phyloP scores from a whole-genome alignment of 2,329 filamentous ascomycete species.

The Botrytis paeoniae region DNA sequence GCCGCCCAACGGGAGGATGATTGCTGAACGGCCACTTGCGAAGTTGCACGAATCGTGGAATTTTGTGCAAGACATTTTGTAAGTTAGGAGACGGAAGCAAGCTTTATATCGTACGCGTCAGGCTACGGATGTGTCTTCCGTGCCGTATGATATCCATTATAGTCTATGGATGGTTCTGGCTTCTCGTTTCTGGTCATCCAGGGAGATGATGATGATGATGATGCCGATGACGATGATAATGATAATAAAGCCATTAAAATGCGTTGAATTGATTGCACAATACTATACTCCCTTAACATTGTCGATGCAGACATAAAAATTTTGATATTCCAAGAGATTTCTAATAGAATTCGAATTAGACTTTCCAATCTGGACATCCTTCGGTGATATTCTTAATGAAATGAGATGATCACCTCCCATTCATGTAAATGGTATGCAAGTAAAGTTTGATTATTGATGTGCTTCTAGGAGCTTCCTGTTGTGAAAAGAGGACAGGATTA shows the following conservation, averaged over 20 bases:
- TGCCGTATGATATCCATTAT: constrained; percentile 2
- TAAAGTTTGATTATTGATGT: background rate
- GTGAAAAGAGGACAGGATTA: background rate
- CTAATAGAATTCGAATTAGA: background rate
- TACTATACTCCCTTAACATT: background rate
- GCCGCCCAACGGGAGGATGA: background rate
- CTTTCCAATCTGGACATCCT: background rate
- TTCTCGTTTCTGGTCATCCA: background rate
- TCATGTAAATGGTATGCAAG: background rate
- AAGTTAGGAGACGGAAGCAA: background rate
- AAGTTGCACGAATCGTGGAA: constrained; percentile 11
- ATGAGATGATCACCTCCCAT: background rate
- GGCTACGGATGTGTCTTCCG: background rate
- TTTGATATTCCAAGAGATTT: background rate
- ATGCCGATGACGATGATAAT: background rate
- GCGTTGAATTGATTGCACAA: background rate
- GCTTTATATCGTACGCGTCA: constrained; percentile 12
- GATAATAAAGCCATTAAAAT: background rate
- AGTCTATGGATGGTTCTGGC: background rate
- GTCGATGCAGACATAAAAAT: background rate
- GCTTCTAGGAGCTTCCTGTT: background rate
- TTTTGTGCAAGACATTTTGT: constrained; percentile 14
- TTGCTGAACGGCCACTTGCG: constrained; percentile 13
- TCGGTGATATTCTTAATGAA: constrained; percentile 5
- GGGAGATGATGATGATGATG: background rate